A percentile compares a stretch with the other conserved stretches of the same genome.
phyloP scores from a whole-genome alignment of 352 stramenopile genomes.

The Phytophthora colocasiae region DNA sequence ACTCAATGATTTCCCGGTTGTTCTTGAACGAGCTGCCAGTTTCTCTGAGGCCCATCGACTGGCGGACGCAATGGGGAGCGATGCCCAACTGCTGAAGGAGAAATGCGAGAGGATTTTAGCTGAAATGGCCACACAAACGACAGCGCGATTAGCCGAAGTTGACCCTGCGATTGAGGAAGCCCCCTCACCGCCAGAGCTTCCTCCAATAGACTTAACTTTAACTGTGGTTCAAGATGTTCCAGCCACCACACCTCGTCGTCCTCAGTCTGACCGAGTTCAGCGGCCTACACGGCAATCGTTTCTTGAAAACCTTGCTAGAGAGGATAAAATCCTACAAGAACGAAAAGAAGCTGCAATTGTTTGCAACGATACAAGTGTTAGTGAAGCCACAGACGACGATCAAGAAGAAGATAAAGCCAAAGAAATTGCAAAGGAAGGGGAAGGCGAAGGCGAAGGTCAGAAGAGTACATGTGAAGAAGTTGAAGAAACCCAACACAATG shows the following conservation, averaged over 20 bases:
- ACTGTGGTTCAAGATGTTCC: slow-evolving; percentile 3
- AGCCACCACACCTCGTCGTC: slow-evolving; percentile 20
- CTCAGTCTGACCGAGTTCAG: slow-evolving; percentile 22
- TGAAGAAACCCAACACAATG: not conserved
- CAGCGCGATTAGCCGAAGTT: slow-evolving; percentile 1
- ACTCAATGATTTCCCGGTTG: too few relatives aligned
- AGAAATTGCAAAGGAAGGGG: slow-evolving; percentile 2
- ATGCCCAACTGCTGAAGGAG: slow-evolving; percentile 19
- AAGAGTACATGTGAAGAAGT: not conserved
- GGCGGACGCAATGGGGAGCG: slow-evolving; percentile 24
- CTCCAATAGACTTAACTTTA: not conserved
- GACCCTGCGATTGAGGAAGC: not conserved
- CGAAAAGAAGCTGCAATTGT: not conserved
- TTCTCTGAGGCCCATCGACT: slow-evolving; percentile 52
- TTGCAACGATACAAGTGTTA: not conserved
- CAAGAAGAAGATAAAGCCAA: not conserved
- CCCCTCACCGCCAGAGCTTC: slow-evolving; percentile 6
- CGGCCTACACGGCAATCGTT: slow-evolving; percentile 31
- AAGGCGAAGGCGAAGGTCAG: not conserved
- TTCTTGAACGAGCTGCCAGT: slow-evolving; percentile 34
- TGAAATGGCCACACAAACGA: slow-evolving; percentile 34
- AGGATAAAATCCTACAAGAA: not conserved
- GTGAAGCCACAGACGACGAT: not conserved
- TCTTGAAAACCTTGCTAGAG: slow-evolving; percentile 21
- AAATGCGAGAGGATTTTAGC: slow-evolving; percentile 12